Base-by-base conservation (phyloP, 176 grass and related monocot species). In the Puccinellia tenuiflora region DNA sequence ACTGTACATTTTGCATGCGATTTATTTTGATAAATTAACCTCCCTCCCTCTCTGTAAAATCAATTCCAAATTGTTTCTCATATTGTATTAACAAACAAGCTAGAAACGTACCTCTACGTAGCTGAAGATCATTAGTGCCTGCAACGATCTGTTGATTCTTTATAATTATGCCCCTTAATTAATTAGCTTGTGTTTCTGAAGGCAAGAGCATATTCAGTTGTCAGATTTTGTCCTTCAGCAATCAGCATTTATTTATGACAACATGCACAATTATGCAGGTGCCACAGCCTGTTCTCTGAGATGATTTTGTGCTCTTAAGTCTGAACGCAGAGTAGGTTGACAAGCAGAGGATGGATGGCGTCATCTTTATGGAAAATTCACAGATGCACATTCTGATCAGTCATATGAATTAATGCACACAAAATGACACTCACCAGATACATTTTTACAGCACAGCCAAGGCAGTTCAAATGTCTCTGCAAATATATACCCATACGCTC, bases 401-500 rank as follows among this genome's bases (percentile, higher is more conserved):
- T 14, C 33, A 24, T 16, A 50, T n/a, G 35, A 82, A 59, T 15
- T 47, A 15, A 46, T 73, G 29, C 22, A 26, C 46, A 16, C 53
- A 83, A 72, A 47, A 78, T 57, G 84, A 47, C 55, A 66, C 34
- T 73, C 26, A 78, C 55, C 73, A 38, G 40, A 79, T 28, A 46
- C 46, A 40, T 64, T 11, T 78, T 13, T 43, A 89, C 53, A 82
- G 57, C 46, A 22, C 76, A 84, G 22, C 55, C 54, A 72, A 70
- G 61, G 83, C 42, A 81, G 78, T 43, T 86, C 38, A 89, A 82
- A 86, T 43, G 88, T 64, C 83, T 34, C 33, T 65, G 43, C 48
- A 77, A 31, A 43, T 62, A 62, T 57, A 25, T 72, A 67, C 48
- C 24, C 22, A 38, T 83, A 20, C 17, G 10, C 71, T 39, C 50